Conservation (phyloP, 768 basidiomycete genomes). For the Ramaria rubella region DNA sequence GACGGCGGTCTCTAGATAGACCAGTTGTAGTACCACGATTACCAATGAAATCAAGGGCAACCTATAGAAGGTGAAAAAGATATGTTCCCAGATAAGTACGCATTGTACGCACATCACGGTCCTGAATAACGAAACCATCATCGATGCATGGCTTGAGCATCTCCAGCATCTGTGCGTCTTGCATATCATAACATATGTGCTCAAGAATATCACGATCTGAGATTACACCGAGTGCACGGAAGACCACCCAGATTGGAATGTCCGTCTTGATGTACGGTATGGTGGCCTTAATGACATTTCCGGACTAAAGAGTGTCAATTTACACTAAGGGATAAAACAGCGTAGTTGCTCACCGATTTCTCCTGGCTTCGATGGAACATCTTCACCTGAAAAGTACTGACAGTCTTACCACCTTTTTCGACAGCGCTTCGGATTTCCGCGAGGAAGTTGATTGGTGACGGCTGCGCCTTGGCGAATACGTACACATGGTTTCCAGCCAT, state of each 20-base stretch:
- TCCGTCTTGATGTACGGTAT: slow-evolving; percentile 98
- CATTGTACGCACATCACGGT: slow-evolving; percentile 64
- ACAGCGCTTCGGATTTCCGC: slow-evolving; percentile 97
- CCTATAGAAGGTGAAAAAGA: slow-evolving; percentile 25
- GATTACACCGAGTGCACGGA: slow-evolving; percentile 94
- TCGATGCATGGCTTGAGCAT: slow-evolving; percentile 98
- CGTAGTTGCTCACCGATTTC: slow-evolving; percentile 60
- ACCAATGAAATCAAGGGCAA: slow-evolving; percentile 94
- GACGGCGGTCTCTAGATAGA: slow-evolving; percentile 84
- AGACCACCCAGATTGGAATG: slow-evolving; percentile 98
- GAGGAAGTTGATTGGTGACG: slow-evolving; percentile 90
- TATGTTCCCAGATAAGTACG: not conserved
- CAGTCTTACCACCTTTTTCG: slow-evolving; percentile 97
- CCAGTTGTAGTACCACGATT: slow-evolving; percentile 95
- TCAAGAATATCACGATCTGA: slow-evolving; percentile 97
- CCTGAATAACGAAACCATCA: slow-evolving; percentile 97
- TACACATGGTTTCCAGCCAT: slow-evolving; percentile 99
- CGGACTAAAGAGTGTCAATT: slow-evolving; percentile 43
- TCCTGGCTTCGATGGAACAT: slow-evolving; percentile 90
- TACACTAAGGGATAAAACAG: slow-evolving; percentile 1
- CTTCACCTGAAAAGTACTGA: slow-evolving; percentile 96
- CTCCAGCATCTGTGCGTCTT: slow-evolving; percentile 93
- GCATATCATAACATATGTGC: slow-evolving; percentile 97
- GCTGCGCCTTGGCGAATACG: slow-evolving; percentile 96
- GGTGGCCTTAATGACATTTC: slow-evolving; percentile 93